Evolutionary conservation across 2,329 filamentous ascomycete species (phyloP), one percentile per base, ranked within the genome.

Genomic region (Tolypocladium endophyticum): DNA sequence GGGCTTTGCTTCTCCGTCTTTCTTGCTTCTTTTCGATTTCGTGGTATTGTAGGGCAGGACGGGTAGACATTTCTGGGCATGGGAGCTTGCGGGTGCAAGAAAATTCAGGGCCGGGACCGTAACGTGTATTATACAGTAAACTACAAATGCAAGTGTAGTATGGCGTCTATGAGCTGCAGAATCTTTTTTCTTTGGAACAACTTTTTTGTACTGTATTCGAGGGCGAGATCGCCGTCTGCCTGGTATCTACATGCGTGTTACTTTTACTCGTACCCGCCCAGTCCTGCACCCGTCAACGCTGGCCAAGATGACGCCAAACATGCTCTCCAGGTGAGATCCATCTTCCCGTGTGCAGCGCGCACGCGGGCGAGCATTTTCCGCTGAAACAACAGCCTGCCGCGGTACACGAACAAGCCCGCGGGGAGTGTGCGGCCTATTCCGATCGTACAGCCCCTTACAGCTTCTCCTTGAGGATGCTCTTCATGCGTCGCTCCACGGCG

Each of bases 401-500:
- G 45, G 45, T 47, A 20, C 45, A 20, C 45, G 45, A 3, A 30
- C 8, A 50, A 53, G 11, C 18, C 12, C 8, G 28, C 18, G 11
- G 25, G 11, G 5, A 30, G 18, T 7, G 18, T 7, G 30, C 30
- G 20, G 30, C 30, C 30, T 23, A 25, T 20, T 14, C 30, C 9
- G 50, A 53, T 53, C 28, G 18, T 18, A 53, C 50, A 35, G 50
- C 50, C 33, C 55, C 68, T 73, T 80, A 91, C 77, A 91, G 74
- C 84, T 91, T 92, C 77, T 87, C 81, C 81, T 88, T 89, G 69
- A 96, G 79, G 67, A 85, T 85, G 64, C 79, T 79, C 85, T 93
- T 92, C 79, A 99, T 82, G 71, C 92, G 82, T 77, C 85, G 87
- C 86, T 97, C 93, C 57, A 97, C 93, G 47, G 93, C 93, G 71